These are phyloP conservation scores for Cercis canadensis DNA, from an alignment of 306 rosid genomes.

Conservation along the genomic window DNA sequence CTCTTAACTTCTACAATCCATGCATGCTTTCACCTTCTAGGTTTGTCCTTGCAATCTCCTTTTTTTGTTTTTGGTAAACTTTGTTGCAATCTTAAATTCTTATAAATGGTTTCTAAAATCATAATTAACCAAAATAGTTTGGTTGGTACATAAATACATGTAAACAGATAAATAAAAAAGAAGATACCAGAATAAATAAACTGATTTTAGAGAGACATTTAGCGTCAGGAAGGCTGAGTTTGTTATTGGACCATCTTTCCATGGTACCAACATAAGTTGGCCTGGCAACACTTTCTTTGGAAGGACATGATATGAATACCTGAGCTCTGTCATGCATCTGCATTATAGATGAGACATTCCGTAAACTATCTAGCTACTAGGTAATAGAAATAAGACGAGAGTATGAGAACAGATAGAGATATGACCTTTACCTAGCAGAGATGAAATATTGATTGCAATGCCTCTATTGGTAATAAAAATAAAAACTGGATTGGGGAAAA, in stretches of 20 bases:
- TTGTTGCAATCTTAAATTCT: neutral
- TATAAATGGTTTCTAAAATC: neutral
- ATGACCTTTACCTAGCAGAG: neutral
- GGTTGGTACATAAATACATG: neutral
- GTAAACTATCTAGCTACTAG: conserved; percentile 9
- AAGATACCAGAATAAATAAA: conserved; percentile 73
- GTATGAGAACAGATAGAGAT: neutral
- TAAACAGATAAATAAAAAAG: conserved; percentile 14
- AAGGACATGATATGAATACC: conserved; percentile 72
- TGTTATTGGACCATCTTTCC: conserved; percentile 72
- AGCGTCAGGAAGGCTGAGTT: conserved; percentile 63
- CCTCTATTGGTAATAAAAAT: neutral
- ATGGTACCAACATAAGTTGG: conserved; percentile 76
- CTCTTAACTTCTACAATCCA: neutral
- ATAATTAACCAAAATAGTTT: conserved; percentile 3
- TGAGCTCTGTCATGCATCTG: conserved; percentile 99
- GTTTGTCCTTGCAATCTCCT: neutral
- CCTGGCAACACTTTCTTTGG: conserved; percentile 48
- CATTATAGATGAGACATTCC: conserved; percentile 30
- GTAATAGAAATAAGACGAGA: conserved; percentile 28
- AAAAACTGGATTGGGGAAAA: too few relatives aligned
- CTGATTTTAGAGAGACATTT: conserved; percentile 61
- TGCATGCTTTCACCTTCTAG: too few relatives aligned
- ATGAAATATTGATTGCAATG: neutral
- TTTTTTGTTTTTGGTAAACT: too few relatives aligned